phyloP scores from a whole-genome alignment of 2,329 filamentous ascomycete genomes.

The Endoconidiophora laricicola region DNA sequence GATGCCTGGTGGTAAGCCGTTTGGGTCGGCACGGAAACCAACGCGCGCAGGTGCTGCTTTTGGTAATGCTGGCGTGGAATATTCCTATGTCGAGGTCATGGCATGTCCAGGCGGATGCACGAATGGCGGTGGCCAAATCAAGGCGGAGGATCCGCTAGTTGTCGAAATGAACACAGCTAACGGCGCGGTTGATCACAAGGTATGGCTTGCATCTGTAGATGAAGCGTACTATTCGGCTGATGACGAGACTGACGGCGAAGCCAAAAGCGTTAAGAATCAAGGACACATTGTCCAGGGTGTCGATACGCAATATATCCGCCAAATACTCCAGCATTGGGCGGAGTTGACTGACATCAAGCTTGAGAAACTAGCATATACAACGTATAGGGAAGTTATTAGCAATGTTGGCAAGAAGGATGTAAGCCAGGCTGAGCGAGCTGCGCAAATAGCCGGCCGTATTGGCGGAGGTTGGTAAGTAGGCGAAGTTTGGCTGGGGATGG shows the following conservation, averaged over 20 bases:
- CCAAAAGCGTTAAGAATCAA: neutral
- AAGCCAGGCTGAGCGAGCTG: conserved; percentile 62
- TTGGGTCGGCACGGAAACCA: conserved; percentile 38
- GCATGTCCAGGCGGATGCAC: conserved; percentile 97
- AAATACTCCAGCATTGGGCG: conserved; percentile 62
- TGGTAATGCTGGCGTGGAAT: conserved; percentile 32
- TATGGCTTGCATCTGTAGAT: conserved; percentile 67
- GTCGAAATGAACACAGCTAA: conserved; percentile 26
- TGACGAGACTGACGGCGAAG: conserved; percentile 34
- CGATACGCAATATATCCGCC: conserved; percentile 46
- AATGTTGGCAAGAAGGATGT: conserved; percentile 68
- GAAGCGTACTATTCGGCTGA: conserved; percentile 79
- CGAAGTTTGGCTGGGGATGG: neutral
- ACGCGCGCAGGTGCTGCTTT: conserved; percentile 18
- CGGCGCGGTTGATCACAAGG: conserved; percentile 65
- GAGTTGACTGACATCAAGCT: conserved; percentile 50
- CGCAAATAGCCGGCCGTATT: conserved; percentile 76
- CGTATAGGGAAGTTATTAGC: conserved; percentile 81
- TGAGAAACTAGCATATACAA: conserved; percentile 65
- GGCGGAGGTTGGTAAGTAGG: conserved; percentile 71
- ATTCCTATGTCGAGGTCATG: conserved; percentile 97
- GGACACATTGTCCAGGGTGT: conserved; percentile 43
- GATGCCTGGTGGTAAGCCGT: conserved; percentile 57
- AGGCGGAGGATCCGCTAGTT: conserved; percentile 60
- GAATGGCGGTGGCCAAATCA: conserved; percentile 91